Base-by-base conservation (phyloP, 345 rosid genomes). In the Citropsis articulata region DNA sequence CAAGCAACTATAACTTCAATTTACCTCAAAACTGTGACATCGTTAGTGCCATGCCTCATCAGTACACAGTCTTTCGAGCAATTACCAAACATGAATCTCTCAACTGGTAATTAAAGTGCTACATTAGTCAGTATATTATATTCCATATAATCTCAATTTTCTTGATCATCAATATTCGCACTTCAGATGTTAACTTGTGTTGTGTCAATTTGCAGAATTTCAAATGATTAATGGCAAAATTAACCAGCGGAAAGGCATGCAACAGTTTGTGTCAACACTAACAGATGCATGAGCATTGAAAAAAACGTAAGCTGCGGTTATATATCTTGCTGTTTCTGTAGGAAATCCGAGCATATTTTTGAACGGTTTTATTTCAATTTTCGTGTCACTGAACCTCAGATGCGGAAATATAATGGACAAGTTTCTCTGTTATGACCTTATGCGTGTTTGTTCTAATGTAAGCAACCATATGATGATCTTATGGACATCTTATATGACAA, bases 11-110 rank as follows among this genome's bases (percentile, higher is more conserved):
- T 28, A 73, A 60, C 76, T 75, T 81, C 77, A 87, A 76, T 85
- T 73, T 86, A 70, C 84, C 85, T 71, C 89, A 84, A 35, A 85
- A 84, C 69, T 83, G 87, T 88, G 89, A 89, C 67, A 80, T 77
- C 71, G 75, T 74, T 66, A 75, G 81, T 84, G 84, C 88, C 79
- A 79, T 84, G 71, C 77, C 72, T n/a, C 89, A 45, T 18, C 56
- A 21, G 69, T 35, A 69, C 28, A 85, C 89, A 33, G 71, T 81
- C 78, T 78, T 88, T 60, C 73, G 75, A 69, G 81, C 86, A 66
- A 21, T 9, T 72, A 33, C 66, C 87, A 79, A 83, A 80, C 78
- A 71, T 78, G 56, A 88, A 83, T 73, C 77, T 81, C 40, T 63
- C 27, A 21, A 62, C 79, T 79, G 90, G 95, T 90, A 83, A 4